Conservation (phyloP, 805 yeast species). For the Ogataea nonfermentans region DNA sequence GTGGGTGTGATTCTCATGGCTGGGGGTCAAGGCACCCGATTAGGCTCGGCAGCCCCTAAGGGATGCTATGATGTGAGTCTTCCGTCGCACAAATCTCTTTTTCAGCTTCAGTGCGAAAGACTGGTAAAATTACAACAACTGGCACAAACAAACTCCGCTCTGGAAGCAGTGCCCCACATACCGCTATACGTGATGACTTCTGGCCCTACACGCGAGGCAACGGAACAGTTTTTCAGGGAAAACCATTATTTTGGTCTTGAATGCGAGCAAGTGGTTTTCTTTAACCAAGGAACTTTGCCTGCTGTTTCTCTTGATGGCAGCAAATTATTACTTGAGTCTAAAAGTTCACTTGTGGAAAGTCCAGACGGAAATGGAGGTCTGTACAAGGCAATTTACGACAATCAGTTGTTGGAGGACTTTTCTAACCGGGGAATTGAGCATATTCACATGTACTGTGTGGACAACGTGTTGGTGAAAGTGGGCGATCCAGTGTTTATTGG, state of each 20-base stretch:
- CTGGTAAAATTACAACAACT: conserved; percentile 60
- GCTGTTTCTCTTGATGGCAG: conserved; percentile 73
- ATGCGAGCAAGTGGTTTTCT: conserved; percentile 62
- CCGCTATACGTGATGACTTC: conserved; percentile 97
- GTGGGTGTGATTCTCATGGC: conserved; percentile 94
- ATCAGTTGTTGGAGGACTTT: conserved; percentile 69
- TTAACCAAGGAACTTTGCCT: conserved; percentile 94
- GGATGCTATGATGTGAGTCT: conserved; percentile 89
- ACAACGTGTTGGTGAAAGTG: conserved; percentile 84
- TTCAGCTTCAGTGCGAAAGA: conserved; percentile 92
- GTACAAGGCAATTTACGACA: conserved; percentile 72
- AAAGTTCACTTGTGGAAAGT: conserved; percentile 63
- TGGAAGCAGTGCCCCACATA: conserved; percentile 35
- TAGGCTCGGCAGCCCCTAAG: conserved; percentile 88
- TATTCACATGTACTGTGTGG: conserved; percentile 96
- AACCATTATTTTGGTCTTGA: conserved; percentile 71
- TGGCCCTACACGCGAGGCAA: conserved; percentile 73
- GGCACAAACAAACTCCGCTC: conserved; percentile 35
- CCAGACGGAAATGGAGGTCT: conserved; percentile 99
- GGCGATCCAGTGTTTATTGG: conserved; percentile 94
- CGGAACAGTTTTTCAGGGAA: conserved; percentile 65
- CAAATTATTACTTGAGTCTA: conserved; percentile 61
- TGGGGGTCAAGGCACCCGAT: conserved; percentile 97
- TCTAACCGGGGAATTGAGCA: conserved; percentile 70
- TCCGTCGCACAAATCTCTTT: conserved; percentile 80